Conservation (phyloP, 805 yeast species). For the Candida alai region DNA sequence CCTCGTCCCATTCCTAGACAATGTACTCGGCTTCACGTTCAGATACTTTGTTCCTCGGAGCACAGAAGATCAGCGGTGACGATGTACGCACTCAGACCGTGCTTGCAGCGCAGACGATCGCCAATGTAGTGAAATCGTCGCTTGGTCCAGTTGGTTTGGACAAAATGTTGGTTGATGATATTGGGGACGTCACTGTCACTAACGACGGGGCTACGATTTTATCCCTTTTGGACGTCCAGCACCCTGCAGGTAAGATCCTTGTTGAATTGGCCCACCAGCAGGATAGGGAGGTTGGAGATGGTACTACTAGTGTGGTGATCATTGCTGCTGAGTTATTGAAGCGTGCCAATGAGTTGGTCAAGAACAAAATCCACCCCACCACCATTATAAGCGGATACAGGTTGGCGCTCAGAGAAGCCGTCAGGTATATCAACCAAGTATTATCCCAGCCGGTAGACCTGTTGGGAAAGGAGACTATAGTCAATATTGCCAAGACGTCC, state of each 20-base stretch:
- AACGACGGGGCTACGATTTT: conserved; percentile 98
- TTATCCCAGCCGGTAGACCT: conserved; percentile 75
- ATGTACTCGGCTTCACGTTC: conserved; percentile 81
- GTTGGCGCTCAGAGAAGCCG: conserved; percentile 88
- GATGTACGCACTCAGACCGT: conserved; percentile 96
- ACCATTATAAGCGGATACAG: conserved; percentile 96
- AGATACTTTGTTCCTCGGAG: conserved; percentile 91
- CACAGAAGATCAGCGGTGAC: conserved; percentile 93
- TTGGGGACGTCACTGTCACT: conserved; percentile 97
- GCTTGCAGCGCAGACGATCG: conserved; percentile 83
- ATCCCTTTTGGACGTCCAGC: conserved; percentile 88
- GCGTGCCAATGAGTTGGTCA: conserved; percentile 90
- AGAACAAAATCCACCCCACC: conserved; percentile 94
- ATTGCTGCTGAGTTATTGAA: conserved; percentile 90
- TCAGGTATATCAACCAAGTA: conserved; percentile 79
- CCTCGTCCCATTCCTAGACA: background rate
- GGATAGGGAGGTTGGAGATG: conserved; percentile 98
- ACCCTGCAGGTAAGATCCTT: conserved; percentile 96
- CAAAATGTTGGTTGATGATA: conserved; percentile 97
- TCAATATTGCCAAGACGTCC: conserved; percentile 92
- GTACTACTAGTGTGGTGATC: conserved; percentile 96
- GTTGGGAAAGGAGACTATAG: conserved; percentile 77
- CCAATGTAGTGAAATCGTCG: conserved; percentile 84
- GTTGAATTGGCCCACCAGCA: conserved; percentile 98
- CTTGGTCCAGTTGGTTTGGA: conserved; percentile 98